These are phyloP conservation scores for Taphrina flavorubra DNA, from an alignment of 1,139 yeast genomes.

Conservation along the genomic window DNA sequence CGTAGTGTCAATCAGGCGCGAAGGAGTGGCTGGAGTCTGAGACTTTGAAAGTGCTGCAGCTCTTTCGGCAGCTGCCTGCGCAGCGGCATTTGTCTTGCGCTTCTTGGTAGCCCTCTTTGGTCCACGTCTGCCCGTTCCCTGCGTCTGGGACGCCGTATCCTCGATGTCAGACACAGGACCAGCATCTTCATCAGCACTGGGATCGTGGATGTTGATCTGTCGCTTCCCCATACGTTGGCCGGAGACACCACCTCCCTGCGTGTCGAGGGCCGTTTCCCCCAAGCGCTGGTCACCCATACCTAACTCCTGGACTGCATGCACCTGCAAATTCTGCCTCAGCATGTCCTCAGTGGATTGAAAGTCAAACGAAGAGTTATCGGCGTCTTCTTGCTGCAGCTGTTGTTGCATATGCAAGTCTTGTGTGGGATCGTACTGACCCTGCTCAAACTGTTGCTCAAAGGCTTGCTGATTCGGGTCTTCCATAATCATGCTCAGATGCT, in stretches of 20 bases:
- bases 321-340: slow-evolving; percentile 23
- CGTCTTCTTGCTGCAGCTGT: slow-evolving; percentile 19
- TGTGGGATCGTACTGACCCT: slow-evolving; percentile 8
- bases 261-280: slow-evolving; percentile 1
- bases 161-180: slow-evolving; percentile 31
- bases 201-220: slow-evolving; percentile 27
- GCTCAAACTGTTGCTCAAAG: slow-evolving; percentile 20
- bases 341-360: slow-evolving; percentile 16
- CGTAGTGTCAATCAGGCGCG: neutral
- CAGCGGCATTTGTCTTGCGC: slow-evolving; percentile 30
- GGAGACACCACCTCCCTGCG: neutral
- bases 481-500: slow-evolving; percentile 15
- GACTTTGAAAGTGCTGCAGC: slow-evolving; percentile 20
- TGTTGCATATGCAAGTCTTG: slow-evolving; percentile 21
- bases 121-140: neutral
- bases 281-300: slow-evolving; percentile 8
- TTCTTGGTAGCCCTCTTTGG: slow-evolving; percentile 7
- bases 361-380: neutral
- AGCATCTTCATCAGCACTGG: slow-evolving; percentile 21
- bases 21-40: slow-evolving; percentile 10
- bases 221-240: neutral
- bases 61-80: slow-evolving; percentile 23
- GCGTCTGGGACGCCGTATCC: slow-evolving; percentile 10
- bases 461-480: slow-evolving; percentile 11
- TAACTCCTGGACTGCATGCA: slow-evolving; percentile 2